Conservation (phyloP, 441 rosid species). For the Bocquillonia castaneifolia region DNA sequence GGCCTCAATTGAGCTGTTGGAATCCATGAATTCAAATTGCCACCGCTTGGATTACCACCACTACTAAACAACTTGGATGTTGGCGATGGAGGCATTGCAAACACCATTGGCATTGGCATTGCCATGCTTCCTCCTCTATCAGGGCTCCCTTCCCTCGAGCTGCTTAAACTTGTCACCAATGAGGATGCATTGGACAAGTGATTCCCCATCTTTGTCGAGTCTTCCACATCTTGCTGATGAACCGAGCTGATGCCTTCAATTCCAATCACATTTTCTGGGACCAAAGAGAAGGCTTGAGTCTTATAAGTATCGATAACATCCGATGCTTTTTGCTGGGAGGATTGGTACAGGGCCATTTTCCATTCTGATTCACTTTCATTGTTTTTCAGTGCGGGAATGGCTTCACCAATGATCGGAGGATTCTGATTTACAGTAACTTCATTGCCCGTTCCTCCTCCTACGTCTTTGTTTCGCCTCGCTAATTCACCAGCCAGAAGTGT, state of each 20-base stretch:
- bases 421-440: conserved; percentile 23
- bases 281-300: conserved; percentile 35
- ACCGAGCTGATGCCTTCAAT: conserved; percentile 25
- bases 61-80: conserved; percentile 43
- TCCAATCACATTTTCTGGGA: conserved; percentile 34
- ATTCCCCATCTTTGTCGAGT: conserved; percentile 35
- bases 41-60: conserved; percentile 27
- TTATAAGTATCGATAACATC: conserved; percentile 24
- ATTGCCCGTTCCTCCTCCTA: conserved; percentile 16
- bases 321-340: conserved; percentile 31
- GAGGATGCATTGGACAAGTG: conserved; percentile 59
- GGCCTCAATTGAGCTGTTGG: conserved; percentile 59
- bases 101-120: too few relatives aligned
- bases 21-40: conserved; percentile 50
- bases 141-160: conserved; percentile 60
- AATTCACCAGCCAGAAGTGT: conserved; percentile 81
- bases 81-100: conserved; percentile 48
- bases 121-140: conserved; percentile 51
- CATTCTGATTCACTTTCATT: conserved; percentile 34
- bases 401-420: conserved; percentile 20
- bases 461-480: conserved; percentile 65
- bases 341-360: conserved; percentile 44
- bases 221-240: conserved; percentile 33
- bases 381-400: conserved; percentile 27
- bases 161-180: conserved; percentile 53